A percentile compares a stretch with the other conserved stretches of the same genome.
These are phyloP conservation scores for Fulvia fulva DNA, from an alignment of 2,329 filamentous ascomycete genomes.

Conservation along the genomic window DNA sequence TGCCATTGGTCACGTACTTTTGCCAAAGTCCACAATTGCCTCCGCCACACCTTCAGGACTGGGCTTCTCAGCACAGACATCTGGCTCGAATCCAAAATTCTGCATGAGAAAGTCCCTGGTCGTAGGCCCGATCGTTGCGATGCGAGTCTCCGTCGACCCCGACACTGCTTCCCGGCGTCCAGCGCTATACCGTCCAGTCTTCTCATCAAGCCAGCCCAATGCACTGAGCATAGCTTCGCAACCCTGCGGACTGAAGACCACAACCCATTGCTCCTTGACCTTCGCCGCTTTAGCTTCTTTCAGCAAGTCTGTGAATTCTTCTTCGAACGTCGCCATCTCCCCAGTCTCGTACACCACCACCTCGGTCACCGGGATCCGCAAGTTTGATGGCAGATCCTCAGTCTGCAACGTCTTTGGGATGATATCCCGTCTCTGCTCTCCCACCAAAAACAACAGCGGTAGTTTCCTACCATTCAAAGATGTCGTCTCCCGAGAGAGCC, in stretches of 20 bases:
- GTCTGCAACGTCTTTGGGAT: slow-evolving; percentile 78
- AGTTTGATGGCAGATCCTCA: slow-evolving; percentile 44
- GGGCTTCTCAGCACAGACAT: slow-evolving; percentile 77
- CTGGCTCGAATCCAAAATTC: slow-evolving; percentile 63
- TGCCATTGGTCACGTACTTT: slow-evolving; percentile 3
- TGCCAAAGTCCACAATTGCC: slow-evolving; percentile 51
- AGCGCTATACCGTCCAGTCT: slow-evolving; percentile 36
- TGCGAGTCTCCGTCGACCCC: slow-evolving; percentile 77
- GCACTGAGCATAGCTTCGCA: slow-evolving; percentile 58
- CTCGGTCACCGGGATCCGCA: slow-evolving; percentile 68
- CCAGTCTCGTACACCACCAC: slow-evolving; percentile 81
- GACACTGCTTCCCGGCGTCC: slow-evolving; percentile 71
- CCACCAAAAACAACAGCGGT: slow-evolving; percentile 79
- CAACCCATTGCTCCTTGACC: slow-evolving; percentile 60
- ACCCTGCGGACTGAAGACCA: slow-evolving; percentile 65
- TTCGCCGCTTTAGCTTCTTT: slow-evolving; percentile 42
- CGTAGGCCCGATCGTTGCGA: slow-evolving; percentile 91
- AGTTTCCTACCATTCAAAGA: slow-evolving; percentile 45
- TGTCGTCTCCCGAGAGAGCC: slow-evolving; percentile 29
- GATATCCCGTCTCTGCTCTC: slow-evolving; percentile 83
- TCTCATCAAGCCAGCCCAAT: slow-evolving; percentile 44
- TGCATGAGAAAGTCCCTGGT: slow-evolving; percentile 69
- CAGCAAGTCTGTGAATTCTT: slow-evolving; percentile 53
- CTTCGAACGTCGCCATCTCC: slow-evolving; percentile 73
- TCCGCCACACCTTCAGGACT: slow-evolving; percentile 73